A percentile compares a stretch with the other conserved stretches of the same genome.
Conservation (phyloP, 441 rosid species). For the Croton setiger region DNA sequence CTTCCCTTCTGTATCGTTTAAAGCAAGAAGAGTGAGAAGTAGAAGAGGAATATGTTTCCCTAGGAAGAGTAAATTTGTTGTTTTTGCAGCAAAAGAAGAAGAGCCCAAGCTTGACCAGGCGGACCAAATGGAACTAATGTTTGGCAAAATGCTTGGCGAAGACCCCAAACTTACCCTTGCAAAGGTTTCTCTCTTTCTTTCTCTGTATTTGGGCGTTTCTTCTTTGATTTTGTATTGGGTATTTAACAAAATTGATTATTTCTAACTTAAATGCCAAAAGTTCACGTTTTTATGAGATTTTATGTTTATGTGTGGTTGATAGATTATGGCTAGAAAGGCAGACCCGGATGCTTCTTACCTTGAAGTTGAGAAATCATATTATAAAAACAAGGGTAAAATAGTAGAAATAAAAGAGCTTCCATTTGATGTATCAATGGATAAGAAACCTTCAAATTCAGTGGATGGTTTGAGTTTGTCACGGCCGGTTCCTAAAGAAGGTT, state of each 20-base stretch:
- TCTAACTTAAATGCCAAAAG: neutral
- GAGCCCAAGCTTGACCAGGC: constrained; percentile 56
- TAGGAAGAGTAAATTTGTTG: constrained; percentile 31
- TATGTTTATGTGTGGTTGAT: constrained; percentile 17
- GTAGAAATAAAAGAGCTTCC: constrained; percentile 59
- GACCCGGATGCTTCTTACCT: constrained; percentile 70
- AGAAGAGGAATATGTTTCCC: constrained; percentile 22
- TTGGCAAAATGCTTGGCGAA: constrained; percentile 79
- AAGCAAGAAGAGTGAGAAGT: constrained; percentile 23
- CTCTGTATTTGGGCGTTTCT: neutral
- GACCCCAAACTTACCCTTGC: constrained; percentile 91
- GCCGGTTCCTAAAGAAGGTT: constrained; percentile 69
- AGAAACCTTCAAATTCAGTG: constrained; percentile 35
- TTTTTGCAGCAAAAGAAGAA: constrained; percentile 50
- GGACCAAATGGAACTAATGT: constrained; percentile 94
- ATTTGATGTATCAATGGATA: constrained; percentile 48
- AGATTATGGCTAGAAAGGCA: constrained; percentile 77
- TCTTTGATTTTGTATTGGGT: neutral
- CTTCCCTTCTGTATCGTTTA: constrained; percentile 23
- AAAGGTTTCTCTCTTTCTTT: constrained; percentile 43
- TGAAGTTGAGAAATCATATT: constrained; percentile 75
- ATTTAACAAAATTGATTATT: neutral
- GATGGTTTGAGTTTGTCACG: constrained; percentile 64
- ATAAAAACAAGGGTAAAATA: constrained; percentile 70
- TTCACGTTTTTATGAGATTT: neutral